Evolutionary conservation across 257 asterid genomes (phyloP), one percentile per base, ranked within the genome.

Genomic region (Solanum phureja): DNA sequence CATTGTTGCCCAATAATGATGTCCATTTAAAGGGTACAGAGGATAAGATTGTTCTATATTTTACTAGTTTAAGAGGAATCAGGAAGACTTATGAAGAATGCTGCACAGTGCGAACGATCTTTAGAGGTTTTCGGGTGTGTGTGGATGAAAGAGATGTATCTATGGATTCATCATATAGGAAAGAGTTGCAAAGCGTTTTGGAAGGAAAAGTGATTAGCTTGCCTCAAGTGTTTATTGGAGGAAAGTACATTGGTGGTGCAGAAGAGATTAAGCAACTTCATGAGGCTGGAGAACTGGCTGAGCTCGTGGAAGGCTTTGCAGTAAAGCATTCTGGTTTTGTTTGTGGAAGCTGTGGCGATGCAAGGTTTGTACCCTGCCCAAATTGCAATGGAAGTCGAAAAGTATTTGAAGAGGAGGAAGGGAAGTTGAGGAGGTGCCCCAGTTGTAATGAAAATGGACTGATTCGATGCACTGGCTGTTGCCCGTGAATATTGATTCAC

Each of bases 111-210:
- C 91, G 95, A 56, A 93, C 93, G 97, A 95, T 93, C 49, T 94
- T 96, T 71, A 94, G 94, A 13, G 98, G 98, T 84, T 91, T 94
- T 88, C 93, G 98, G 4, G 94, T 94, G 11, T 92, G 89, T 35
- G 86, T 96, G 12, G 99, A 96, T n/a, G 99, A 96, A 92, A 88
- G 99, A 86, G 99, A 96, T 87, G 89, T 93, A 2, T 96, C 99
- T 0, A 95, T 96, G 99, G 98, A 96, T 85, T 88, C 66, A 3
- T 98, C 95, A 4, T 94, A 95, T 74, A 92, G 86, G 84, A 94
- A 88, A 87, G 98, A 96, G 74, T 81, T 96, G 69, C 98, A 94
- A 92, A 90, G 89, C 72, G 91, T 92, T 42, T 86, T 96, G 86
- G 98, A 96, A 7, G 95, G 95, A 84, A 93, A 87, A 74, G 84